Evolutionary conservation across 768 basidiomycete species (phyloP).

Genomic region (Lactarius indigo): DNA sequence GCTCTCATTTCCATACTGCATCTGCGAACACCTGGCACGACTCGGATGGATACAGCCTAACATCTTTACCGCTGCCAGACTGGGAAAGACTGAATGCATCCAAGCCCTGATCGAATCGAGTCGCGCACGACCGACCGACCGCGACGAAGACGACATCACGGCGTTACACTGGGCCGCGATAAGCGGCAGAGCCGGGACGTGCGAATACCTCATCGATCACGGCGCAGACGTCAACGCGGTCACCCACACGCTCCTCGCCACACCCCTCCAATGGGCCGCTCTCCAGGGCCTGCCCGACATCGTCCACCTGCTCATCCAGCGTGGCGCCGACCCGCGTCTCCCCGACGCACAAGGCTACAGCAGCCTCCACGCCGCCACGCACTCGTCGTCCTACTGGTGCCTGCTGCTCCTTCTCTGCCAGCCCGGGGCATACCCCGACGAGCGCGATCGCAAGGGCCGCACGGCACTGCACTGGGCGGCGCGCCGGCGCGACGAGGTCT

Average conservation of each 20-base stretch:
- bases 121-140: constrained; percentile 63
- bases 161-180: constrained; percentile 97
- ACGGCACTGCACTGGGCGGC: constrained; percentile 97
- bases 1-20: background rate
- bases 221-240: constrained; percentile 91
- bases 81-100: constrained; percentile 69
- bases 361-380: constrained; percentile 86
- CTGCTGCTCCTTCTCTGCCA: constrained; percentile 87
- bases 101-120: constrained; percentile 66
- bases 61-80: constrained; percentile 81
- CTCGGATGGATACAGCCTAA: constrained; percentile 40
- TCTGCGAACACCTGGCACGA: background rate
- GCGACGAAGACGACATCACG: constrained; percentile 88
- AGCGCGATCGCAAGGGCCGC: constrained; percentile 83
- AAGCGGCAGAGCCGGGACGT: constrained; percentile 84
- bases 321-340: constrained; percentile 89
- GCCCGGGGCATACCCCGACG: constrained; percentile 78
- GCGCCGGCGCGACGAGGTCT: constrained; percentile 93
- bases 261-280: constrained; percentile 97
- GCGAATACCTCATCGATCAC: constrained; percentile 79
- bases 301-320: constrained; percentile 82
- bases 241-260: constrained; percentile 88
- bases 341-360: constrained; percentile 93
- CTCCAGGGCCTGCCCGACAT: constrained; percentile 95
- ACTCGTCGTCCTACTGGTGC: constrained; percentile 91